Evolutionary conservation across 345 rosid genomes (phyloP).

Genomic region (Gossypium herbaceum): DNA sequence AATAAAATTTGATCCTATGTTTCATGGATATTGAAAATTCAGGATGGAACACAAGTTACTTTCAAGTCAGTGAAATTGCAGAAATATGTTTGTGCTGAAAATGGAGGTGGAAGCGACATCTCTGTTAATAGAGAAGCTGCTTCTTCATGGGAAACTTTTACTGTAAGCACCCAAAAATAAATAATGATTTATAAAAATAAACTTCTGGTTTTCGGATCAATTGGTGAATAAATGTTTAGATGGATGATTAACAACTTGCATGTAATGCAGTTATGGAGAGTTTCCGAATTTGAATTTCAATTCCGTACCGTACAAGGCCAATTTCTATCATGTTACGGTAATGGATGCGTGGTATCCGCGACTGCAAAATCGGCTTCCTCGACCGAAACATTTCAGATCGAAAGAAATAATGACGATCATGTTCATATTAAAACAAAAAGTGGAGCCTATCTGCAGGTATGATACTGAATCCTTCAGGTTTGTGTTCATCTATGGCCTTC

Average conservation of each 20-base stretch:
- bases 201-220: too few relatives aligned
- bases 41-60: slow-evolving; percentile 73
- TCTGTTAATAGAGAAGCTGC: slow-evolving; percentile 52
- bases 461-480: background rate
- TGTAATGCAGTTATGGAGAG: slow-evolving; percentile 60
- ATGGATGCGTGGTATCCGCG: slow-evolving; percentile 50
- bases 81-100: slow-evolving; percentile 55
- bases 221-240: too few relatives aligned
- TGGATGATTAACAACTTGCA: background rate
- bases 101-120: slow-evolving; percentile 59
- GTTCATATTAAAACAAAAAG: slow-evolving; percentile 46
- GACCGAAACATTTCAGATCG: slow-evolving; percentile 44
- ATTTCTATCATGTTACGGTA: slow-evolving; percentile 57
- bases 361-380: slow-evolving; percentile 44
- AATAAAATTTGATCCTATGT: background rate
- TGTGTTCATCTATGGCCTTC: slow-evolving; percentile 1
- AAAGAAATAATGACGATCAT: slow-evolving; percentile 39
- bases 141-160: slow-evolving; percentile 69
- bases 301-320: slow-evolving; percentile 52
- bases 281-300: slow-evolving; percentile 50
- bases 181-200: too few relatives aligned
- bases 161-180: slow-evolving; percentile 31
- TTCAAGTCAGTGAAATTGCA: slow-evolving; percentile 53
- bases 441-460: slow-evolving; percentile 67
- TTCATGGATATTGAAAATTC: slow-evolving; percentile 17